Percentiles rank a stretch among this genome's conserved stretches.
Evolutionary conservation across 305 asterid species (phyloP).

Genomic region (Solanum chacoense): DNA sequence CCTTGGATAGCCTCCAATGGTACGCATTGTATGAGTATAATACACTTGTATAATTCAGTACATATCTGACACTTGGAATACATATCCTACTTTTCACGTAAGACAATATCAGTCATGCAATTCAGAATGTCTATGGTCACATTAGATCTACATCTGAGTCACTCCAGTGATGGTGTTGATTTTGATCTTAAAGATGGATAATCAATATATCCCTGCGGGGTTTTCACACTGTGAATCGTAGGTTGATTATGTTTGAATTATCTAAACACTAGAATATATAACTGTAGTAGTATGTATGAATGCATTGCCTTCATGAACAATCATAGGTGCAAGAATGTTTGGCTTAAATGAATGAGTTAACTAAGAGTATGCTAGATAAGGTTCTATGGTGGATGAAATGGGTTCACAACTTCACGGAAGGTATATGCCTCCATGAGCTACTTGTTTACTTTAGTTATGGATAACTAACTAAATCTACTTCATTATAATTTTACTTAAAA

Average conservation of each 20-base stretch:
- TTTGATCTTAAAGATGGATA: not conserved
- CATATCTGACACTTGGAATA: not conserved
- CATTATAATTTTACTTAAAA: not conserved
- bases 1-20: not conserved
- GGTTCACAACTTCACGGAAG: not conserved
- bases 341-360: not conserved
- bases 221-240: not conserved
- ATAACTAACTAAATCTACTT: not conserved
- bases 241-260: not conserved
- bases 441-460: not conserved
- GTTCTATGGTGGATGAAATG: not conserved
- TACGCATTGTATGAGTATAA: not conserved
- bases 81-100: not conserved
- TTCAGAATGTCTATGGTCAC: not conserved
- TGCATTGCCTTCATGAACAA: not conserved
- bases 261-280: not conserved
- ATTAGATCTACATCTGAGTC: not conserved
- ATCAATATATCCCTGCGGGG: not conserved
- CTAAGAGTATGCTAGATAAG: not conserved
- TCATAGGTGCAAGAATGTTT: not conserved
- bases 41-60: not conserved
- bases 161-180: not conserved
- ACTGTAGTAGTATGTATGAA: not conserved
- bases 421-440: not conserved
- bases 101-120: not conserved